Evolutionary conservation across 805 yeast species (phyloP), one percentile per base, ranked within the genome.

Genomic region (Teunomyces gatunensis): DNA sequence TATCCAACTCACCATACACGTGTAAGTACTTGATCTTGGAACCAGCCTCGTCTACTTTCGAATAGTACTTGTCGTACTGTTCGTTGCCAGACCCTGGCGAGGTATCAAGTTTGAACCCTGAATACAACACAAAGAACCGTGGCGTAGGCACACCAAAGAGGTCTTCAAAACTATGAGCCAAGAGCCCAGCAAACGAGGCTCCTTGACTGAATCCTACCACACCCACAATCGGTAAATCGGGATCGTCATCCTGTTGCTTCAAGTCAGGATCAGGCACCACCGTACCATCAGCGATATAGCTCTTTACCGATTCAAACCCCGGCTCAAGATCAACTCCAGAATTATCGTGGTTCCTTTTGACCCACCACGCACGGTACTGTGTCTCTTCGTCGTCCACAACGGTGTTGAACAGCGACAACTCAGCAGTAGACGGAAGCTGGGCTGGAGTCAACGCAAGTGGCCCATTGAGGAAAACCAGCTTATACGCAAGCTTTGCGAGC

Each of bases 201-300:
- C 99, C 99, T 65, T 94, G 98, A 9, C 95, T 85, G 63, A 92
- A 92, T 1, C 97, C 98, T 39, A 94, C 68, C 17, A 92, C 69
- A 5, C 98, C 99, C 18, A 85, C 86, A 54, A 89, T 87, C 1
- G 97, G 97, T 15, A 64, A 52, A 1, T 51, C 54, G 6, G 46
- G 52, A 9, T 58, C 56, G 4, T 51, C 56, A 5, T 49, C 51
- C 30, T 57, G 64, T 9, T 56, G 59, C 29, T 54, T 49, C 21
- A 49, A 42, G 36, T 61, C 68, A 2, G 58, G 60, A 35, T 71
- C 75, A 4, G 53, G 53, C 5, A 68, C 54, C 11, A 69, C 57
- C 1, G 89, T 89, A 39, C 87, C 80, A 44, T 76, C 74, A 23
- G 76, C 70, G 40, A 87, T 74, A 52, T 81, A 79, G 21, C 73